Evolutionary conservation across 108 stramenopile species (phyloP), one percentile per base, ranked within the genome.

Genomic region (Nitzschia putrida): DNA sequence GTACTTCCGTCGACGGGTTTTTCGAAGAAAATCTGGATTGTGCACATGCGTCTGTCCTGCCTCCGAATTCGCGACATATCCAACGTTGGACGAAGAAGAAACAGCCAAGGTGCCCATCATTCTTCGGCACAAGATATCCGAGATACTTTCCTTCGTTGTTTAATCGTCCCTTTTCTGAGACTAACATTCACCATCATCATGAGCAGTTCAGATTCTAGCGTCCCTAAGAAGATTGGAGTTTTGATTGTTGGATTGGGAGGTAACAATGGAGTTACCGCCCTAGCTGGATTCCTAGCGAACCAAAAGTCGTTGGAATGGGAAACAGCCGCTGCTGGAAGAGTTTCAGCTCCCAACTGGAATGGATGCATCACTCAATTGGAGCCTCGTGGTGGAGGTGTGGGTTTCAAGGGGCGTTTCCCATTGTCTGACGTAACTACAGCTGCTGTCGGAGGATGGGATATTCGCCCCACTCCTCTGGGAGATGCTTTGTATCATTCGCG

Each of bases 161-260:
- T 4, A 34, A 3, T 34, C 4, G 29, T 34, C 29, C 29, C 4
- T 34, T 34, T 34, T 34, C 4, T 34, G 3, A 34, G 29, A 34
- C 29, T 3, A 4, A 34, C 29, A 34, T 34, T 34, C 29, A n/a
- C n/a, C n/a, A 34, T 34, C 29, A 1, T 34, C 29, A 34, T 34
- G 29, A 34, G 29, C 29, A 34, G 29, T 34, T 34, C 29, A 34
- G 29, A 34, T 34, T 11, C 49, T 14, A 22, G 14, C 23, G 45
- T 29, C 4, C 64, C 64, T 1, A 66, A 69, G 16, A 76, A 69
- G 61, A 61, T 81, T 20, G 92, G 90, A 64, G 83, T 90, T 44
- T 85, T 94, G 51, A 73, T 87, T 51, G 88, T 92, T 13, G 93
- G 93, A 41, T 69, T 94, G 26, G 90, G 89, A 22, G 93, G 93